A percentile compares a stretch with the other conserved stretches of the same genome.
Evolutionary conservation across 495 filamentous ascomycete species (phyloP).

Genomic region (Sordaria brevicollis): DNA sequence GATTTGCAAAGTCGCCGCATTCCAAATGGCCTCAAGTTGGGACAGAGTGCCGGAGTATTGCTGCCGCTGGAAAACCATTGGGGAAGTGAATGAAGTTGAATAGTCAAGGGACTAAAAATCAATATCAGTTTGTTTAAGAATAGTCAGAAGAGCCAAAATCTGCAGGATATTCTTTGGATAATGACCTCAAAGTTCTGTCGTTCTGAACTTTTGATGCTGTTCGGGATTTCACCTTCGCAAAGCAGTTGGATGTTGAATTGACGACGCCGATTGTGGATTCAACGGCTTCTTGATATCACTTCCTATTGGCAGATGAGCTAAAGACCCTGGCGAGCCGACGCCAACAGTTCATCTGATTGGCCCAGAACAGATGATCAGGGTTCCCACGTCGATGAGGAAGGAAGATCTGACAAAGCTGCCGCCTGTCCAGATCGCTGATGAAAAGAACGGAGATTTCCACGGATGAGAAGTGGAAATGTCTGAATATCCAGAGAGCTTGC

Average conservation of each 20-base stretch:
- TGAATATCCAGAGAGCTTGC: neutral
- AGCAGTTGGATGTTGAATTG: neutral
- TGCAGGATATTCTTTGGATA: neutral
- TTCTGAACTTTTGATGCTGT: neutral
- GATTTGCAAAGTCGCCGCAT: neutral
- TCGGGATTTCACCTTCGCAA: neutral
- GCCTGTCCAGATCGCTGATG: neutral
- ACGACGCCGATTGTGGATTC: neutral
- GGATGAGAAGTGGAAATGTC: neutral
- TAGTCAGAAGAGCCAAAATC: neutral
- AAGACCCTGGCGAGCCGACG: neutral
- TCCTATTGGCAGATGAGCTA: neutral
- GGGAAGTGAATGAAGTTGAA: neutral
- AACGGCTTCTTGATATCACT: neutral
- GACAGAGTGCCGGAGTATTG: neutral
- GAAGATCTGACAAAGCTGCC: neutral
- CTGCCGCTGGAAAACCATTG: neutral
- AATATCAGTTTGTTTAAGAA: neutral
- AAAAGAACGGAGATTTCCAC: neutral
- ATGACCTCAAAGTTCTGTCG: no score
- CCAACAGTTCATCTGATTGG: neutral
- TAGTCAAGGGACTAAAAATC: neutral
- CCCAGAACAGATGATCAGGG: neutral
- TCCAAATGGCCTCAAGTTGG: neutral
- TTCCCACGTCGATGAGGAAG: neutral